Evolutionary conservation across 192 early-diverging fungal species (phyloP), one percentile per base, ranked within the genome.

Genomic region (Blastocladiella britannica): DNA sequence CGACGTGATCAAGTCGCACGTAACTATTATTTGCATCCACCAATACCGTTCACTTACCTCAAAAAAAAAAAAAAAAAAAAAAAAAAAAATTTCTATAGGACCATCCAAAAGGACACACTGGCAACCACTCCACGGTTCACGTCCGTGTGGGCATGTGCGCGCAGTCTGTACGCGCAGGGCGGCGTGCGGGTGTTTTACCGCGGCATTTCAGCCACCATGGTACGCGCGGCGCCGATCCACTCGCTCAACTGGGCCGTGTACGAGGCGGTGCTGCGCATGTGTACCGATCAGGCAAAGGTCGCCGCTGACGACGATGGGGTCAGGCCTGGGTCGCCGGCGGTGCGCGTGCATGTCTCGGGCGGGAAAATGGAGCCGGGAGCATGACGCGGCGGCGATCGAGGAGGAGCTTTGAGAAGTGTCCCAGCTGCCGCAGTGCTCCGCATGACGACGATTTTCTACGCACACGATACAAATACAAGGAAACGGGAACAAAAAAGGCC

Each of bases 221-320:
- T 86, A 25, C 70, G 85, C 4, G 84, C 84, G 3, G 83, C 86
- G 60, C 85, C 85, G 0, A 78, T 88, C 58, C 85, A 88, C 62
- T 80, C 79, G 9, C 63, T 88, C n/a, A 88, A 88, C 62, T 88
- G 84, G 75, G 63, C 86, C 9, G 82, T 88, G 4, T 85, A 83
- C 60, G 85, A 87, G 63, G 70, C 71, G 60, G 74, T 73, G 3
- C 55, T 70, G 26, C 26, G 26, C 15, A 12, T 54, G 28, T 54
- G 26, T n/a, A 54, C 26, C 26, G 22, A 54, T 51, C 18, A 51
- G 18, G n/a, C 18, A 51, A 51, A 51, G 18, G n/a, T 51, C n/a
- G 18, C 18, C 18, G 51, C 18, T 18, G n/a, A 51, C 51, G n/a
- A 51, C 18, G 18, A 51, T 51, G n/a, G 51, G n/a, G n/a, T 18